These are phyloP conservation scores for Tolypocladium amazonense DNA, from an alignment of 2,329 filamentous ascomycete genomes.

Conservation along the genomic window DNA sequence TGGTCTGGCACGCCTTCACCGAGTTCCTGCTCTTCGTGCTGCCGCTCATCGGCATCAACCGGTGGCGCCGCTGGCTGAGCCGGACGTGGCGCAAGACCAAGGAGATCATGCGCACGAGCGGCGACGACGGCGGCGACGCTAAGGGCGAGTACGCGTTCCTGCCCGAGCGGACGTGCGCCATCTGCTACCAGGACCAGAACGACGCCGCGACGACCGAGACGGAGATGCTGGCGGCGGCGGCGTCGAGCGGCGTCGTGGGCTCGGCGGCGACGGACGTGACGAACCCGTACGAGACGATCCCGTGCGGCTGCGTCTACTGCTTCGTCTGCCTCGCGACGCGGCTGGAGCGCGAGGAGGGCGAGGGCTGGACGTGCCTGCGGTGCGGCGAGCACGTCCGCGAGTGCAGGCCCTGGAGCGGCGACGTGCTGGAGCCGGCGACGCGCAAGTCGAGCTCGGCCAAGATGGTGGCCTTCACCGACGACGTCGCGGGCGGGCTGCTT, in stretches of 20 bases:
- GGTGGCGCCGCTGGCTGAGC: slow-evolving; percentile 84
- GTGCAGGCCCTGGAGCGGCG: slow-evolving; percentile 85
- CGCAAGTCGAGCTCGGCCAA: slow-evolving; percentile 35
- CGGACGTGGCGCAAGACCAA: slow-evolving; percentile 78
- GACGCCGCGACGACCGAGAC: slow-evolving; percentile 58
- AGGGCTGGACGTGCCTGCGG: slow-evolving; percentile 84
- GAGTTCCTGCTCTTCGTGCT: slow-evolving; percentile 96
- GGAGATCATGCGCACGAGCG: slow-evolving; percentile 43
- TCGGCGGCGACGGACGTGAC: slow-evolving; percentile 89
- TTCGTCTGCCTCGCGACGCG: slow-evolving; percentile 90
- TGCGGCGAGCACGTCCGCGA: slow-evolving; percentile 77
- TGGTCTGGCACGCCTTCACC: slow-evolving; percentile 99
- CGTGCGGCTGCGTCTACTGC: slow-evolving; percentile 89
- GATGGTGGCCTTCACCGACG: slow-evolving; percentile 53
- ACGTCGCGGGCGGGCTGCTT: slow-evolving; percentile 27
- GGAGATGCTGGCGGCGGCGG: slow-evolving; percentile 61
- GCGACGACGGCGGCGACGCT: slow-evolving; percentile 37
- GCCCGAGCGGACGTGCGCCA: slow-evolving; percentile 88
- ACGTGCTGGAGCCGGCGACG: slow-evolving; percentile 57
- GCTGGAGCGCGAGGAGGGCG: slow-evolving; percentile 84
- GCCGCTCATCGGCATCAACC: slow-evolving; percentile 88
- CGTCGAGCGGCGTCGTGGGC: slow-evolving; percentile 69
- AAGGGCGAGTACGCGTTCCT: slow-evolving; percentile 74
- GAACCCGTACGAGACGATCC: slow-evolving; percentile 85
- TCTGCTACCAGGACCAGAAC: slow-evolving; percentile 94